Conservation (phyloP, 176 grass and related monocot species). For the Oryza meyeriana region DNA sequence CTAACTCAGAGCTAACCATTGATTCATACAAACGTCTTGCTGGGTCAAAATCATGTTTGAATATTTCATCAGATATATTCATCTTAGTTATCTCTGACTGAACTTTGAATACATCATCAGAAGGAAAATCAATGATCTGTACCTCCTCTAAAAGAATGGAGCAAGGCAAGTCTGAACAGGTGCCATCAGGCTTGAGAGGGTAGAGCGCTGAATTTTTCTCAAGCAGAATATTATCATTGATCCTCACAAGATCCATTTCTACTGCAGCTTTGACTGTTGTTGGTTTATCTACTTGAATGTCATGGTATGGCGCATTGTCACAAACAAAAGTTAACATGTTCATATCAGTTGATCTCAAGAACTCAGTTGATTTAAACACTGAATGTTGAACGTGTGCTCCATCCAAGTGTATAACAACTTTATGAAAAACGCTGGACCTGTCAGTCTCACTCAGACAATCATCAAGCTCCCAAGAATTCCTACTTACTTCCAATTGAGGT, state of each 20-base stretch:
- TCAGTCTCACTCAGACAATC: slow-evolving; percentile 39
- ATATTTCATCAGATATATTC: slow-evolving; percentile 51
- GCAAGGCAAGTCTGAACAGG: slow-evolving; percentile 56
- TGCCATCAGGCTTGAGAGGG: slow-evolving; percentile 58
- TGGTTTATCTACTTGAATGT: slow-evolving; percentile 37
- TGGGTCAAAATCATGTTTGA: slow-evolving; percentile 50
- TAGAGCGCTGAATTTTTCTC: slow-evolving; percentile 66
- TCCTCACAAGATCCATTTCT: slow-evolving; percentile 71
- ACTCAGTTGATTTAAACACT: slow-evolving; percentile 48
- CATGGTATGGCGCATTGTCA: slow-evolving; percentile 37
- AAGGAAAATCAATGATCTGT: slow-evolving; percentile 65
- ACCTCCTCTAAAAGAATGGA: slow-evolving; percentile 67
- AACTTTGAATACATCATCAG: slow-evolving; percentile 49
- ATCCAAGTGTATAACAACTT: slow-evolving; percentile 43
- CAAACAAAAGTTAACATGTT: slow-evolving; percentile 65
- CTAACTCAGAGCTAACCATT: slow-evolving; percentile 75
- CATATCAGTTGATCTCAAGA: slow-evolving; percentile 47
- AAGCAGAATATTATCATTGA: slow-evolving; percentile 60
- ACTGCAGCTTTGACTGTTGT: slow-evolving; percentile 50
- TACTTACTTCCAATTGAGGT: slow-evolving; percentile 66
- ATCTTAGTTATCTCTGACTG: slow-evolving; percentile 47
- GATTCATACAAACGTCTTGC: slow-evolving; percentile 61
- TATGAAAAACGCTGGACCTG: slow-evolving; percentile 54
- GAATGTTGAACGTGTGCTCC: slow-evolving; percentile 36
- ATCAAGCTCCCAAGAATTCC: slow-evolving; percentile 61